These are phyloP conservation scores for Phytopythium sindhum DNA, from an alignment of 352 stramenopile genomes.

Conservation along the genomic window DNA sequence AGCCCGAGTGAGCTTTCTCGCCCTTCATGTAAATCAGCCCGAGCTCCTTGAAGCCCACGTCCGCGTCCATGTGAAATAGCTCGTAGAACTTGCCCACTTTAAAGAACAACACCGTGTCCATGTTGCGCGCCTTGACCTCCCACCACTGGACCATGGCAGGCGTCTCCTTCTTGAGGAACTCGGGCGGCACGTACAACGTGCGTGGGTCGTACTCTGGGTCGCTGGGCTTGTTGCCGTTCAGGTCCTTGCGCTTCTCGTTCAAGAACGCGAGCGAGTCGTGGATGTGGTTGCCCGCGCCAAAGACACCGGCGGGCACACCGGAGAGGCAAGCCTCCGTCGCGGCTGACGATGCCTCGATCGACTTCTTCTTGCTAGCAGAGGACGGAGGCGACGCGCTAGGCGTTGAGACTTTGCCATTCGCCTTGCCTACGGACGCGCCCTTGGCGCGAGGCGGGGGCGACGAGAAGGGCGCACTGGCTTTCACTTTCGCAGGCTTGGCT, in stretches of 20 bases:
- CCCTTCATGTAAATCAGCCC: constrained; percentile 99
- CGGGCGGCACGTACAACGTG: constrained; percentile 88
- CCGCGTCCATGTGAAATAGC: constrained; percentile 97
- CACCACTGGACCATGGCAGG: constrained; percentile 98
- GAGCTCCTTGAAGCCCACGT: constrained; percentile 95
- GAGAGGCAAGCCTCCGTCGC: constrained; percentile 12
- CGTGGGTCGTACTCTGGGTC: constrained; percentile 91
- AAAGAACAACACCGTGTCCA: constrained; percentile 99
- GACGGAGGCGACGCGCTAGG: constrained; percentile 10
- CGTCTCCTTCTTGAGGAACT: constrained; percentile 90
- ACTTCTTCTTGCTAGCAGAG: constrained; percentile 22
- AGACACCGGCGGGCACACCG: constrained; percentile 30
- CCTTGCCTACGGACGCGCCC: background rate
- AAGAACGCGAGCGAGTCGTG: constrained; percentile 95
- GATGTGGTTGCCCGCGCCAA: constrained; percentile 61
- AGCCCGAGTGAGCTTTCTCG: constrained; percentile 96
- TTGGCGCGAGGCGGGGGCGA: constrained; percentile 24
- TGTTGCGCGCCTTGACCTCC: constrained; percentile 96
- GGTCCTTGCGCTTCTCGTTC: constrained; percentile 84
- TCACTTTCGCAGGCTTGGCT: constrained; percentile 15
- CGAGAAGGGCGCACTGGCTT: constrained; percentile 29
- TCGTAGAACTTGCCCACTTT: constrained; percentile 99
- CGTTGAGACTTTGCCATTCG: background rate
- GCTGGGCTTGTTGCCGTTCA: constrained; percentile 66
- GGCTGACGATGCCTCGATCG: constrained; percentile 22